Conservation (phyloP, 2,329 filamentous ascomycete genomes). For the Pseudocercospora musae region DNA sequence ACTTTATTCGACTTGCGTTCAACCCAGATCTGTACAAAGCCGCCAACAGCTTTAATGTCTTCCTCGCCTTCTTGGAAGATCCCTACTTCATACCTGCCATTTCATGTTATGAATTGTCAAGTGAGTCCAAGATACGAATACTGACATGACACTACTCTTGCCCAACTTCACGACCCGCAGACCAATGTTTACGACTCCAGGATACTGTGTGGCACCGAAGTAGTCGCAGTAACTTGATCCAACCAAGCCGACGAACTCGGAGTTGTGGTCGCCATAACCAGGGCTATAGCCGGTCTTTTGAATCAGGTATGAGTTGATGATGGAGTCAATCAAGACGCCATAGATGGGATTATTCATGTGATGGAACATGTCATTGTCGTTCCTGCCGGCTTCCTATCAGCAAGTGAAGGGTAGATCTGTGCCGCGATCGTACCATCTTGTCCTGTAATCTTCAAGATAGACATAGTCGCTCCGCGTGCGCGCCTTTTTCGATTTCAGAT, state of each 20-base stretch:
- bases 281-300: constrained; percentile 69
- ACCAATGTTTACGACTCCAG: constrained; percentile 75
- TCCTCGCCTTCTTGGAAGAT: constrained; percentile 75
- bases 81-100: constrained; percentile 70
- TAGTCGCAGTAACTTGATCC: constrained; percentile 85
- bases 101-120: background rate
- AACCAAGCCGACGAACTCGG: constrained; percentile 74
- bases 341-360: constrained; percentile 59
- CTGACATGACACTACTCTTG: constrained; percentile 71
- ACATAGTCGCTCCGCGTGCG: constrained; percentile 66
- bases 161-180: constrained; percentile 81
- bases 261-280: constrained; percentile 58
- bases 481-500: constrained; percentile 24
- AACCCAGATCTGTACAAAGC: constrained; percentile 30
- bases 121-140: background rate
- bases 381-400: constrained; percentile 52
- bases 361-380: constrained; percentile 91
- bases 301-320: constrained; percentile 86
- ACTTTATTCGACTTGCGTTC: constrained; percentile 68
- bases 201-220: constrained; percentile 72
- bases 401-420: background rate
- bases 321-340: constrained; percentile 63
- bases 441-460: constrained; percentile 77
- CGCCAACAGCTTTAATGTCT: constrained; percentile 61
- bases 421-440: constrained; percentile 63